phyloP scores from a whole-genome alignment of 2,329 filamentous ascomycete species.

The Stylonectria norvegica region DNA sequence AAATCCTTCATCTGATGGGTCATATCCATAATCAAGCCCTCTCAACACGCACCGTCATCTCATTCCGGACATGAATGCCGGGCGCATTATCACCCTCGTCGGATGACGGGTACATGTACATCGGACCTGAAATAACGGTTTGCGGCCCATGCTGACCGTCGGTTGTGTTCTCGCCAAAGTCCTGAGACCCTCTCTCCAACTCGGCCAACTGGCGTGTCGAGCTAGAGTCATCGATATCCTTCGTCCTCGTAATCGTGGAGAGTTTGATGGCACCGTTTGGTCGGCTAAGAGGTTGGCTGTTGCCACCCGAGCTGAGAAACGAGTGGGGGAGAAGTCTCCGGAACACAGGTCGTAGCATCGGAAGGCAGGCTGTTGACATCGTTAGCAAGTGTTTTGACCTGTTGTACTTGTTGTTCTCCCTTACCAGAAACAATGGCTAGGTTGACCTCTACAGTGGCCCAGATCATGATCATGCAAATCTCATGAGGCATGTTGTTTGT shows the following conservation, averaged over 20 bases:
- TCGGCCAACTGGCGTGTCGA: conserved; percentile 14
- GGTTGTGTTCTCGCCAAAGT: conserved; percentile 9
- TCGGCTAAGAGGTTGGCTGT: conserved; percentile 7
- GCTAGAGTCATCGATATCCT: conserved; percentile 13
- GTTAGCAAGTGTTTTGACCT: background rate
- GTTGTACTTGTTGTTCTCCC: background rate
- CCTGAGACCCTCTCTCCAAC: background rate
- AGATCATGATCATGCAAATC: conserved; percentile 25
- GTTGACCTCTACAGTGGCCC: conserved; percentile 30
- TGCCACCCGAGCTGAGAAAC: conserved; percentile 17
- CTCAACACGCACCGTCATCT: conserved; percentile 11
- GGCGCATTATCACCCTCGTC: conserved; percentile 13
- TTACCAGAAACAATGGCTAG: conserved; percentile 28
- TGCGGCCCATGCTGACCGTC: conserved; percentile 15
- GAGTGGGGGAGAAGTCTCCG: conserved; percentile 18
- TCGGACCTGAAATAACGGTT: conserved; percentile 15
- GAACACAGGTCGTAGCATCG: conserved; percentile 20
- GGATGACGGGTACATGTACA: conserved; percentile 15
- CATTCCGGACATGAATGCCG: conserved; percentile 13
- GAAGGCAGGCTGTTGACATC: conserved; percentile 15
- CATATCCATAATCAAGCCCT: background rate
- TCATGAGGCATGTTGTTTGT: conserved; percentile 25
- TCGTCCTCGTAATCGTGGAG: conserved; percentile 10
- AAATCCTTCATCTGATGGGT: too few species aligned
- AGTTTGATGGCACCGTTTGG: conserved; percentile 19